phyloP scores from a whole-genome alignment of 768 basidiomycete species.

The Amanita phalloides region DNA sequence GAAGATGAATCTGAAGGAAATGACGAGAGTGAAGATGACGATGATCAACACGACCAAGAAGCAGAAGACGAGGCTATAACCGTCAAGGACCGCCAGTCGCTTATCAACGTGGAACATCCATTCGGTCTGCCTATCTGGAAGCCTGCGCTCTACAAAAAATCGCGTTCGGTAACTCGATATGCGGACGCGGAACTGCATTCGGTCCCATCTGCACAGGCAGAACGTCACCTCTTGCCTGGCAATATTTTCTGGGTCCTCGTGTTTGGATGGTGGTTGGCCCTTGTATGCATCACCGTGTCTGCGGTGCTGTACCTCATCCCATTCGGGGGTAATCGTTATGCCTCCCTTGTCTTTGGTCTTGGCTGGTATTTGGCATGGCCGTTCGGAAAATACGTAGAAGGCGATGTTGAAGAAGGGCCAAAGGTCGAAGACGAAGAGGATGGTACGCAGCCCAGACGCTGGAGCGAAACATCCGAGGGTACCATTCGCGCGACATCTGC shows the following conservation, averaged over 20 bases:
- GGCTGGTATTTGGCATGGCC: constrained; percentile 98
- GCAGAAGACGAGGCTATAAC: constrained; percentile 82
- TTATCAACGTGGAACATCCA: constrained; percentile 98
- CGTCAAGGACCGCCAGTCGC: constrained; percentile 89
- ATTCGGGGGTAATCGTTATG: constrained; percentile 74
- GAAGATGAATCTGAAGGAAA: constrained; percentile 10
- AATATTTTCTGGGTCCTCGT: constrained; percentile 87
- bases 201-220: constrained; percentile 85
- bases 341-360: constrained; percentile 79
- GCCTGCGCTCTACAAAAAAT: constrained; percentile 96
- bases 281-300: constrained; percentile 59
- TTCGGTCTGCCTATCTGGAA: constrained; percentile 99
- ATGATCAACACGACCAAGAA: constrained; percentile 14
- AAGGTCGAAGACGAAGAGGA: constrained; percentile 26
- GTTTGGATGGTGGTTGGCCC: constrained; percentile 92
- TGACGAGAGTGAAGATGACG: constrained; percentile 24
- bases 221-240: constrained; percentile 86
- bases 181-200: constrained; percentile 93
- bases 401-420: constrained; percentile 32
- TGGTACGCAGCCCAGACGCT: constrained; percentile 17
- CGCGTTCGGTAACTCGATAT: constrained; percentile 89
- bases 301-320: constrained; percentile 63
- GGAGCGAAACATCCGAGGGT: constrained; percentile 23
- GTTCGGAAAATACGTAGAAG: constrained; percentile 97
- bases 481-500: constrained; percentile 27